These are phyloP conservation scores for Sporothrix curviconia DNA, from an alignment of 2,329 filamentous ascomycete species.

Conservation along the genomic window DNA sequence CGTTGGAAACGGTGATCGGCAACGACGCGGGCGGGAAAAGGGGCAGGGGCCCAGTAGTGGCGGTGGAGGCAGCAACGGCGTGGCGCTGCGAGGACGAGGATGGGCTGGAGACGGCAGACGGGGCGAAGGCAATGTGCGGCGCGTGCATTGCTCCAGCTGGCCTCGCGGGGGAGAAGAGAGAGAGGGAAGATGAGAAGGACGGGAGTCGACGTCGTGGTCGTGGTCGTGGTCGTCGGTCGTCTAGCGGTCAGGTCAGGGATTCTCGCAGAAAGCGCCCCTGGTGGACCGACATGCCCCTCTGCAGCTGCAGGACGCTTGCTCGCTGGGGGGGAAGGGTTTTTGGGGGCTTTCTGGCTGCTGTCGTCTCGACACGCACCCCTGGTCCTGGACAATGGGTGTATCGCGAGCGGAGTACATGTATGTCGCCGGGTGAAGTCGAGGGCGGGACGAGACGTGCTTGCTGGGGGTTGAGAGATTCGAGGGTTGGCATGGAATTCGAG, in stretches of 20 bases:
- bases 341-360: no score
- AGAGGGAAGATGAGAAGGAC: background rate
- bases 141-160: constrained; percentile 15
- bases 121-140: constrained; percentile 14
- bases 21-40: constrained; percentile 12
- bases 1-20: constrained; percentile 18
- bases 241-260: constrained; percentile 9
- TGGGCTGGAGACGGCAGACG: constrained; percentile 12
- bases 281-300: constrained; percentile 4
- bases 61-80: background rate
- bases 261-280: constrained; percentile 6
- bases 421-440: no score
- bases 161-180: background rate
- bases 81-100: background rate
- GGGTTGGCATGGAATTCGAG: background rate
- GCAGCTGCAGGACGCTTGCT: no score
- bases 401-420: no score
- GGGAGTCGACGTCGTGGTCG: background rate
- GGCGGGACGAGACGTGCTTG: no score
- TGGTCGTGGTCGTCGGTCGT: background rate
- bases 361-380: no score
- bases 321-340: no score
- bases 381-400: no score
- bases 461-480: no score
- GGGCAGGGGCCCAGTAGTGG: constrained; percentile 14